Evolutionary conservation across 2,329 filamentous ascomycete genomes (phyloP).

Genomic region (Pyrenophora tritici-repentis): DNA sequence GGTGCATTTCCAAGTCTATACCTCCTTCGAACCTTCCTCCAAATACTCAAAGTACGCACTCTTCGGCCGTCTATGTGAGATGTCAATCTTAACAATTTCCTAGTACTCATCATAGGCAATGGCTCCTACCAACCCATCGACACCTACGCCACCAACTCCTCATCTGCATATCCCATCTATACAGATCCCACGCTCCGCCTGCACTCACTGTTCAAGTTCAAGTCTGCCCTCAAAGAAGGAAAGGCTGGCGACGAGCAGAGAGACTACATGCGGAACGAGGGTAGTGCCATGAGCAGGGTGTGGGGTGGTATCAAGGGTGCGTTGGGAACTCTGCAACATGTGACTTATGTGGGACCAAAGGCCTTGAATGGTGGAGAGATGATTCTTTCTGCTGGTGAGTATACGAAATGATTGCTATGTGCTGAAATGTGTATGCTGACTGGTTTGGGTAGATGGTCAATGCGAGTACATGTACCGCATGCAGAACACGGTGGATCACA

Average conservation of each 20-base stretch:
- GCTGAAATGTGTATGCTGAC: not conserved
- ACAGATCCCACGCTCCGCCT: conserved; percentile 27
- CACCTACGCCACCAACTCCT: conserved; percentile 18
- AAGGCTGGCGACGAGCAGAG: conserved; percentile 15
- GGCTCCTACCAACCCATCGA: conserved; percentile 35
- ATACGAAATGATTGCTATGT: accelerated
- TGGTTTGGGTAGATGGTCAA: conserved; percentile 15
- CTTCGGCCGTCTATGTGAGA: not conserved
- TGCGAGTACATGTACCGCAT: conserved; percentile 34
- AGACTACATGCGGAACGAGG: conserved; percentile 32
- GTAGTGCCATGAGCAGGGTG: conserved; percentile 16
- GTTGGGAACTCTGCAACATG: conserved; percentile 22
- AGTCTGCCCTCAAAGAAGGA: conserved; percentile 21
- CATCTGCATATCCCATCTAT: conserved; percentile 30
- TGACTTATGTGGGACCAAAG: conserved; percentile 28
- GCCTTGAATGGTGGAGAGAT: conserved; percentile 31
- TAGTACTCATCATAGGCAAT: conserved; percentile 28
- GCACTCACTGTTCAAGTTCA: conserved; percentile 30
- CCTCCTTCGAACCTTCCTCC: conserved; percentile 25
- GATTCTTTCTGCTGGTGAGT: conserved; percentile 24
- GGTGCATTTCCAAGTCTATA: conserved; percentile 23
- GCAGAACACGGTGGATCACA: conserved; percentile 36
- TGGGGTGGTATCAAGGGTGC: conserved; percentile 27
- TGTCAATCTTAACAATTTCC: not conserved
- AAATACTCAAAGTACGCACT: conserved; percentile 24